A percentile compares a stretch with the other conserved stretches of the same genome.
phyloP scores from a whole-genome alignment of 257 asterid species.

The Henckelia pumila region DNA sequence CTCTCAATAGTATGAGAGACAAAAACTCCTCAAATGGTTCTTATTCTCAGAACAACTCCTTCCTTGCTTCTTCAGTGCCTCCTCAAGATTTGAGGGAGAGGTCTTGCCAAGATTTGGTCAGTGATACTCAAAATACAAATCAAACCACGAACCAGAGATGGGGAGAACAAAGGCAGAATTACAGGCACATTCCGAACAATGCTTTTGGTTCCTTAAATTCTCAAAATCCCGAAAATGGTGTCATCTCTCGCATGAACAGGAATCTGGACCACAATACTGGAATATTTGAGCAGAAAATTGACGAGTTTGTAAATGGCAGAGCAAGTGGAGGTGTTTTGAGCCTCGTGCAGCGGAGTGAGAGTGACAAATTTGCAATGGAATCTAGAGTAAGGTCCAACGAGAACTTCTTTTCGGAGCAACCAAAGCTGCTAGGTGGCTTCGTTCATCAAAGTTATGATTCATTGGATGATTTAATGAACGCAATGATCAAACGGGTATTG shows the following conservation, averaged over 20 bases:
- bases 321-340: constrained; percentile 39
- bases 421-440: constrained; percentile 50
- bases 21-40: constrained; percentile 35
- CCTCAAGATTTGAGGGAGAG: constrained; percentile 50
- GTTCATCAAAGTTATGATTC: constrained; percentile 49
- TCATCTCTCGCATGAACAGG: constrained; percentile 35
- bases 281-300: constrained; percentile 41
- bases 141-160: constrained; percentile 44
- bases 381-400: constrained; percentile 45
- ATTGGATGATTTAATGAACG: constrained; percentile 70
- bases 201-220: constrained; percentile 37
- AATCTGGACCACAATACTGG: constrained; percentile 36
- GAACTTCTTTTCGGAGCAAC: constrained; percentile 46
- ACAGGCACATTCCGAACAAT: constrained; percentile 34
- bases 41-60: constrained; percentile 38
- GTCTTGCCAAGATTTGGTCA: constrained; percentile 42
- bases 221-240: constrained; percentile 38
- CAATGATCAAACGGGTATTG: constrained; percentile 66
- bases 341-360: constrained; percentile 42
- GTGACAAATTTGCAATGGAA: constrained; percentile 30
- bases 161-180: constrained; percentile 40
- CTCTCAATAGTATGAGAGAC: constrained; percentile 37
- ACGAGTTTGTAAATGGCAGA: constrained; percentile 42
- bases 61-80: constrained; percentile 44
- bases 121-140: constrained; percentile 35